phyloP scores from a whole-genome alignment of 352 stramenopile genomes.

The Pythium brachiatum region DNA sequence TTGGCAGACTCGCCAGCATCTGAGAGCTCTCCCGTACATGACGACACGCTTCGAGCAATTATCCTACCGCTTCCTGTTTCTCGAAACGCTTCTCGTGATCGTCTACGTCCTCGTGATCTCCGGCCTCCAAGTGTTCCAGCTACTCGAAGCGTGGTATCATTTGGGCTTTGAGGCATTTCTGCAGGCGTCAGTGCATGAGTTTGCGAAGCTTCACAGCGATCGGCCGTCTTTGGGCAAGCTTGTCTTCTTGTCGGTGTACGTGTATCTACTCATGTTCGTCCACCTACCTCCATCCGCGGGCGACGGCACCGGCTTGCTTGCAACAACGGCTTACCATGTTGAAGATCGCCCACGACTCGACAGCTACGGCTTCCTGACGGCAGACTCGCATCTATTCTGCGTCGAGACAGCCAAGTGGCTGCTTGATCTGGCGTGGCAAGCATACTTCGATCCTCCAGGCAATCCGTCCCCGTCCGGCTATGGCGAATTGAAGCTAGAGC shows the following conservation, averaged over 20 bases:
- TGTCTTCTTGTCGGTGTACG: slow-evolving; percentile 79
- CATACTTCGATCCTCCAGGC: slow-evolving; percentile 83
- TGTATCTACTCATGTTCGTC: slow-evolving; percentile 84
- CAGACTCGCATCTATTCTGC: slow-evolving; percentile 82
- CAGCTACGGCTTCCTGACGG: slow-evolving; percentile 57
- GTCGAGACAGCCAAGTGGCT: slow-evolving; percentile 83
- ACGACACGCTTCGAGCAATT: slow-evolving; percentile 82
- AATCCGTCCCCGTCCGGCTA: slow-evolving; percentile 76
- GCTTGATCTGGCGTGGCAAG: slow-evolving; percentile 81
- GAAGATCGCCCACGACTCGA: slow-evolving; percentile 61
- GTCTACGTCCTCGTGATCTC: slow-evolving; percentile 71
- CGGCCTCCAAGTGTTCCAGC: slow-evolving; percentile 59
- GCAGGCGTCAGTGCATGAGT: slow-evolving; percentile 65
- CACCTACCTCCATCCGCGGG: slow-evolving; percentile 62
- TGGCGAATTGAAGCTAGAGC: slow-evolving; percentile 66
- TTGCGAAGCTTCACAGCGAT: slow-evolving; percentile 52
- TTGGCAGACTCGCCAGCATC: slow-evolving; percentile 46
- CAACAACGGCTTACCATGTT: slow-evolving; percentile 71
- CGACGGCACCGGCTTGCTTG: slow-evolving; percentile 45
- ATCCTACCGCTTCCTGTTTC: slow-evolving; percentile 81
- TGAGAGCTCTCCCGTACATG: slow-evolving; percentile 82
- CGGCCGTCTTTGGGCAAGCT: slow-evolving; percentile 63
- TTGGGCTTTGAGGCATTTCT: slow-evolving; percentile 69
- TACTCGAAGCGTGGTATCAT: slow-evolving; percentile 62
- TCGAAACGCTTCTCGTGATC: slow-evolving; percentile 75